Evolutionary conservation across 1,284 basidiomycete species (phyloP), one percentile per base, ranked within the genome.

Genomic region (Bondarzewia mesenterica): DNA sequence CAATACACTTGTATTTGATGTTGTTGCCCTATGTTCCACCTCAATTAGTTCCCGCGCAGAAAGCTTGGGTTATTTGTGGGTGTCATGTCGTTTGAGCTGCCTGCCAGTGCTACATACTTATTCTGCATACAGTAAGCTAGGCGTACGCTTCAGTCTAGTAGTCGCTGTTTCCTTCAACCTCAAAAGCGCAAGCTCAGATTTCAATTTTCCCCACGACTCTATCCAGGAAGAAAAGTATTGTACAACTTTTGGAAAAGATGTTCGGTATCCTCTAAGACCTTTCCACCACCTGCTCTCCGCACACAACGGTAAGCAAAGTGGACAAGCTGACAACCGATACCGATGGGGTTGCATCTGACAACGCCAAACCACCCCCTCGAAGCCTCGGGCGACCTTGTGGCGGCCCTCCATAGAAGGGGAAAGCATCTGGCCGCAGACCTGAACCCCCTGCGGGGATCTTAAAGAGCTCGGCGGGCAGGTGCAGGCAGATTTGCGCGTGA

Each of bases 291-390:
- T n/a, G 29, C 29, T 32, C 29, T 32, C 29, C 21, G 29, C 25
- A 21, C 36, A 6, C 16, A 36, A 20, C 26, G 32, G 15, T 44
- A 38, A 18, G 49, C 44, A 52, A 23, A 46, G 46, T 47, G 42
- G 48, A 48, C 23, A 54, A 45, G 50, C 46, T 50, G 53, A 45
- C 52, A 49, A 14, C 32, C 39, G 48, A 39, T 44, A 48, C 21
- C 51, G 20, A 16, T 35, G 26, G 18, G 14, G 15, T 44, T 60
- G 49, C 22, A 41, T 74, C 61, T 74, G 47, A 66, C 69, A 7
- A 67, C 61, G 67, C 58, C 62, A 74, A 74, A 74, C 71, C 71
- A 73, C 69, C 73, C 67, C 69, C 61, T 64, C 63, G 49, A 59
- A 59, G 66, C 71, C 70, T 69, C 52, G 65, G 59, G 60, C 59